Percentiles rank a stretch among this genome's conserved stretches.
phyloP scores from a whole-genome alignment of 306 rosid species.

The Gleditsia sinensis region DNA sequence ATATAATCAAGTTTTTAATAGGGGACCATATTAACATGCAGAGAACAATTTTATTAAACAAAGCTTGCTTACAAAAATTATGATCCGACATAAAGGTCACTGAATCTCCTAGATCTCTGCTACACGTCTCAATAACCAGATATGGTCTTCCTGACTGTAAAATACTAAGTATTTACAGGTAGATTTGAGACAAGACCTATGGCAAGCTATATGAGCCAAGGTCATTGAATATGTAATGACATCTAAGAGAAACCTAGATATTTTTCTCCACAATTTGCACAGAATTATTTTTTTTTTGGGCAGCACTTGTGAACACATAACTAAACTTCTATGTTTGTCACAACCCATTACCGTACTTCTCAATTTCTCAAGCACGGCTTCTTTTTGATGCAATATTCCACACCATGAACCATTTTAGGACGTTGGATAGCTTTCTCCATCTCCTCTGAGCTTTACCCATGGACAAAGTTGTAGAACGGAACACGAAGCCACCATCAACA shows the following conservation, averaged over 20 bases:
- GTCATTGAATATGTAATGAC: constrained; percentile 52
- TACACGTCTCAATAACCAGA: constrained; percentile 32
- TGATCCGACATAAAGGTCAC: constrained; percentile 21
- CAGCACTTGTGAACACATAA: constrained; percentile 40
- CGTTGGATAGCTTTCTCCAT: constrained; percentile 81
- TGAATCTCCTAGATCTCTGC: constrained; percentile 20
- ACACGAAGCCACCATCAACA: constrained; percentile 52
- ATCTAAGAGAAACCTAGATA: constrained; percentile 37
- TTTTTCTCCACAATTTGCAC: background rate
- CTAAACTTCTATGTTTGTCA: constrained; percentile 18
- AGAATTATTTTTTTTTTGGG: constrained; percentile 1
- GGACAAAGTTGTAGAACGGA: constrained; percentile 40
- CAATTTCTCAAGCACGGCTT: constrained; percentile 26
- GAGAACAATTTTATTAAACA: constrained; percentile 29
- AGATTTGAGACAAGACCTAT: constrained; percentile 27
- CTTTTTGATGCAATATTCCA: constrained; percentile 20
- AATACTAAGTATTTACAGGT: constrained; percentile 42
- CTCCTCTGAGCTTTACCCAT: constrained; percentile 65
- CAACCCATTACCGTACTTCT: constrained; percentile 30
- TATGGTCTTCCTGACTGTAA: constrained; percentile 41
- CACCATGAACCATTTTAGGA: constrained; percentile 76
- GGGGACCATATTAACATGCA: constrained; percentile 3
- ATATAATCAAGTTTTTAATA: background rate
- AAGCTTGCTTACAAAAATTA: constrained; percentile 37
- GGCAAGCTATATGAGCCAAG: constrained; percentile 34